Base-by-base conservation (phyloP, 2,329 filamentous ascomycete genomes). In the Lizonia empirigonia region DNA sequence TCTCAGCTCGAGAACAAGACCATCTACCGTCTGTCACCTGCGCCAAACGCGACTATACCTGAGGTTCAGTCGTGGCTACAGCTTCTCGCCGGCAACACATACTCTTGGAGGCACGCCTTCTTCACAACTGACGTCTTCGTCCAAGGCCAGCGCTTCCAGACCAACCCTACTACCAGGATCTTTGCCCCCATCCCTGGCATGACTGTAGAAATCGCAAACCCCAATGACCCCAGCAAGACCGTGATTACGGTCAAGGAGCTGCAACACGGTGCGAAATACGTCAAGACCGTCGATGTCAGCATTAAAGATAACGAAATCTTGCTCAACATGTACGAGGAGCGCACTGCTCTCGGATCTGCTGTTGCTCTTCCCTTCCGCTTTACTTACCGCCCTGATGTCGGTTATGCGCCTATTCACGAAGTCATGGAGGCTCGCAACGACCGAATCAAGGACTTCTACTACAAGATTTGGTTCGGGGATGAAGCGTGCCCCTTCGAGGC, bases 371-470 rank as follows among this genome's bases (percentile, higher is more conserved):
- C 90, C 18, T 85, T 99, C 60, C 85, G 87, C 70, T 97, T 97
- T 79, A 90, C 84, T 5, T 99, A 99, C 77, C 90, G 92, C 71
- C 94, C 94, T 2, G 93, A 97, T 75, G 88, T 91, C 49, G 94
- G 94, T 23, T 99, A 97, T 71, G 93, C 95, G n/a, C 94, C 94
- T 15, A 96, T 99, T 62, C 88, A 88, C 55, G 94, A 99, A 75
- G 89, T 97, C 58, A 99, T 99, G 94, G 85, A 91, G 27, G 88
- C 85, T 47, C 91, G 94, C 69, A 99, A 99, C 72, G 93, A 99
- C 71, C 89, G 91, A 59, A 97, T 99, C 81, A 99, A 99, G 81
- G 90, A 96, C 75, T 99, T 99, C 74, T 99, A 99, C 82, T 99
- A 96, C 86, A 87, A 87, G 63, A 87, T 95, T 60, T 99, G 94